Evolutionary conservation across 257 asterid species (phyloP).

Genomic region (Fraxinus quadrangulata): DNA sequence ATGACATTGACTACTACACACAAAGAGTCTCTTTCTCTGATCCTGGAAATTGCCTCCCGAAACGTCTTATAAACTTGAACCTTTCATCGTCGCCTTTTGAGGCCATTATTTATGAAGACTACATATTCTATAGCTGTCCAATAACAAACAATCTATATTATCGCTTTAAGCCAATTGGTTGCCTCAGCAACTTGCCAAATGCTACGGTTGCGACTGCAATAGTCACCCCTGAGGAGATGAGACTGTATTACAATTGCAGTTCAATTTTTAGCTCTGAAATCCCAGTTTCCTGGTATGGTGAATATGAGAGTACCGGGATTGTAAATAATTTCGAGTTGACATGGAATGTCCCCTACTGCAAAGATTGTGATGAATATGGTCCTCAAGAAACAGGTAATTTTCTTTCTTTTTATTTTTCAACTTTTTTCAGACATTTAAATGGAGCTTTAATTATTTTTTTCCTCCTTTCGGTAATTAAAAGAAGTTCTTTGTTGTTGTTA

Average conservation of each 20-base stretch:
- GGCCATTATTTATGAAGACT: constrained; percentile 23
- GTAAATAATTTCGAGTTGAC: constrained; percentile 25
- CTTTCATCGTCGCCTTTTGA: constrained; percentile 28
- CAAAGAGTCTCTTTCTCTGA: constrained; percentile 27
- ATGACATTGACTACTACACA: constrained; percentile 21
- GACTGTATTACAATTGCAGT: constrained; percentile 20
- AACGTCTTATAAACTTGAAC: constrained; percentile 32
- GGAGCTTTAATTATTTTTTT: not conserved
- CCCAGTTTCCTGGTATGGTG: constrained; percentile 25
- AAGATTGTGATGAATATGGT: constrained; percentile 20
- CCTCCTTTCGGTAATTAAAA: not conserved
- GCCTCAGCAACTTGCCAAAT: constrained; percentile 15
- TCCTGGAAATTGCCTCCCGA: constrained; percentile 32
- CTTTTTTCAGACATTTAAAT: not conserved
- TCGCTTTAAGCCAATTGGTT: not conserved
- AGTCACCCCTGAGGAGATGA: not conserved
- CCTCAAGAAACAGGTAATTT: constrained; percentile 29
- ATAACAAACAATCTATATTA: no score
- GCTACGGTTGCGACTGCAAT: not conserved
- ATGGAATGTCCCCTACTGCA: constrained; percentile 35
- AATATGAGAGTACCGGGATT: constrained; percentile 2
- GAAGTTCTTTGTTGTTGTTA: not conserved
- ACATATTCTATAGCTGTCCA: constrained; percentile 36
- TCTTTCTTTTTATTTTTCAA: not conserved
- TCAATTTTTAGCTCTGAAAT: constrained; percentile 22